These are phyloP conservation scores for Proliferodiscus dingleyae DNA, from an alignment of 2,329 filamentous ascomycete genomes.

Conservation along the genomic window DNA sequence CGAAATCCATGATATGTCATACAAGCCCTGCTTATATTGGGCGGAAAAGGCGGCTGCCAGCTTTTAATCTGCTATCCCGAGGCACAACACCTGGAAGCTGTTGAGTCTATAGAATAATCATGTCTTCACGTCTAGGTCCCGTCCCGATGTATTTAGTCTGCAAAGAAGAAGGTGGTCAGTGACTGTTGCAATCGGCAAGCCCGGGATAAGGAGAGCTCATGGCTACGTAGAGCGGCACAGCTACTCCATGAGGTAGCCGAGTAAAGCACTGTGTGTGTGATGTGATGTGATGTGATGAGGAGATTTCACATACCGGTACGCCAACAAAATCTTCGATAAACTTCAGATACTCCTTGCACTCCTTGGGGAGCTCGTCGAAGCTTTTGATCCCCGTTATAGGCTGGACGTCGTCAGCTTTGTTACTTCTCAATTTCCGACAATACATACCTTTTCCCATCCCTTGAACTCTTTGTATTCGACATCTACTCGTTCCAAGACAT, in stretches of 20 bases:
- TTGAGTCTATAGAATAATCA: slow-evolving; percentile 39
- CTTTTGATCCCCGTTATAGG: slow-evolving; percentile 52
- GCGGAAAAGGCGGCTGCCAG: no score
- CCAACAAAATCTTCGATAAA: background rate
- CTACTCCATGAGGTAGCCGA: no score
- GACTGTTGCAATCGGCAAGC: background rate
- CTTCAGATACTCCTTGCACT: slow-evolving; percentile 58
- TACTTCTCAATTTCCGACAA: no score
- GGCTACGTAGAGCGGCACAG: background rate
- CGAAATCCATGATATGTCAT: no score
- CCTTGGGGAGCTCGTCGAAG: slow-evolving; percentile 58
- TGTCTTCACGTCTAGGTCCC: slow-evolving; percentile 59
- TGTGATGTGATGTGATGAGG: no score
- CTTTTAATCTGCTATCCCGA: no score
- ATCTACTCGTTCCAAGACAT: slow-evolving; percentile 52
- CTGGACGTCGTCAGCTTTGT: slow-evolving; percentile 15
- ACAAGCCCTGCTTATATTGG: no score
- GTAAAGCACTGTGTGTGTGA: no score
- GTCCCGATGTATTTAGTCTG: slow-evolving; percentile 56
- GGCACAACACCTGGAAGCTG: no score
- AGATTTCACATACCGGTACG: background rate
- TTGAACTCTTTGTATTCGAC: slow-evolving; percentile 64
- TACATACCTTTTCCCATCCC: slow-evolving; percentile 54
- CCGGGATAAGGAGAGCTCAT: background rate
- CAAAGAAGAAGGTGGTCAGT: background rate